Evolutionary conservation across 352 stramenopile species (phyloP).

Genomic region (Globisporangium middletonii): DNA sequence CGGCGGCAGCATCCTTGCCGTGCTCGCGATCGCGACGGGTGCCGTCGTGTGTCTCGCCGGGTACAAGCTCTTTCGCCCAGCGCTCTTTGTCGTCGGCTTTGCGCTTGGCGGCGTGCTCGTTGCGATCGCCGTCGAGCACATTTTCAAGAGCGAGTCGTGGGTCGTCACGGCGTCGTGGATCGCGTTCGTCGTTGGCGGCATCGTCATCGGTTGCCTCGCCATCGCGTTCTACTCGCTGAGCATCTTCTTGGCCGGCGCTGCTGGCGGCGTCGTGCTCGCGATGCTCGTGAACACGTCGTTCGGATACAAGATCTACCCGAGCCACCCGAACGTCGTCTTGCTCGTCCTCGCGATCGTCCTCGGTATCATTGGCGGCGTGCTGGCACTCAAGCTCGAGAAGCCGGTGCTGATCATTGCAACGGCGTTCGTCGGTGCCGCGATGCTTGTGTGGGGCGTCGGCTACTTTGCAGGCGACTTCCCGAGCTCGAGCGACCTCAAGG

Average conservation of each 20-base stretch:
- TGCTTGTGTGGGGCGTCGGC: constrained; percentile 50
- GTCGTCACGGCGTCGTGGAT: constrained; percentile 53
- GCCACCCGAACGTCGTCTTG: constrained; percentile 37
- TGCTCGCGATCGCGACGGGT: constrained; percentile 33
- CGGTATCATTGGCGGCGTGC: constrained; percentile 27
- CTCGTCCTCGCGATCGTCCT: constrained; percentile 40
- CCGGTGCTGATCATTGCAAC: constrained; percentile 47
- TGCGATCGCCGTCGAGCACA: constrained; percentile 29
- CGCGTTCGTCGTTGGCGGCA: constrained; percentile 42
- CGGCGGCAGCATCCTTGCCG: constrained; percentile 30
- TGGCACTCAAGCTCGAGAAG: constrained; percentile 46
- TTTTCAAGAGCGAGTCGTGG: constrained; percentile 43
- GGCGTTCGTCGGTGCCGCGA: constrained; percentile 38
- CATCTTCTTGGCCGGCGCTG: constrained; percentile 52
- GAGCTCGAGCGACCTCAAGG: constrained; percentile 39
- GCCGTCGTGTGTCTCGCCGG: constrained; percentile 38
- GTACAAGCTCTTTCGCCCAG: constrained; percentile 54
- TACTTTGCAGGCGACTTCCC: constrained; percentile 63
- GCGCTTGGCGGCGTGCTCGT: constrained; percentile 37
- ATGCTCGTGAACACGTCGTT: constrained; percentile 48
- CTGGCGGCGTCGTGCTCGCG: constrained; percentile 43
- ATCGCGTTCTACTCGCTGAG: constrained; percentile 41
- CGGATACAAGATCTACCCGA: constrained; percentile 49
- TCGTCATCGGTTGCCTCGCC: constrained; percentile 40
- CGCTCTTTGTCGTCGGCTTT: constrained; percentile 54